Conservation (phyloP, 2,329 filamentous ascomycete genomes). For the Diplodia mutila region DNA sequence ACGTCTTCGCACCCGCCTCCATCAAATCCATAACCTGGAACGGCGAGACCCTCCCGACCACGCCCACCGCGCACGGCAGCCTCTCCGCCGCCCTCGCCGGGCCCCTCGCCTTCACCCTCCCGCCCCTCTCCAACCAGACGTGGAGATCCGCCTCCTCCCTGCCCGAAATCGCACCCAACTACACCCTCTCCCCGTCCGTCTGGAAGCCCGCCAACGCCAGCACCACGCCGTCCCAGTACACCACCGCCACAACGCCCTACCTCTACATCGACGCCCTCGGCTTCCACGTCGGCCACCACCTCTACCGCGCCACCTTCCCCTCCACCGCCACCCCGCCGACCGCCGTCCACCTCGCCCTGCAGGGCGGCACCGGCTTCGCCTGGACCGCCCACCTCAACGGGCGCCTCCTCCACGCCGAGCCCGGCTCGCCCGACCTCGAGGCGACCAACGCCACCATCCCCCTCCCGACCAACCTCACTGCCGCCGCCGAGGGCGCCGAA, state of each 20-base stretch:
- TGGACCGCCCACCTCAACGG: slow-evolving; percentile 63
- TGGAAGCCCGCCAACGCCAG: slow-evolving; percentile 49
- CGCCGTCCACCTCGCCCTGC: slow-evolving; percentile 56
- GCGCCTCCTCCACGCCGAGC: slow-evolving; percentile 58
- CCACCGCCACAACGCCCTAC: slow-evolving; percentile 43
- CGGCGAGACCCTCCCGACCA: slow-evolving; percentile 37
- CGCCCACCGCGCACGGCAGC: slow-evolving; percentile 41
- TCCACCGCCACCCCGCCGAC: slow-evolving; percentile 36
- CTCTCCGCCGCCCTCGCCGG: slow-evolving; percentile 38
- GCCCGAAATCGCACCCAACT: slow-evolving; percentile 51
- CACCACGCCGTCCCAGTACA: slow-evolving; percentile 37
- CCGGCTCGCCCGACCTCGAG: slow-evolving; percentile 48
- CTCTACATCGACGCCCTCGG: slow-evolving; percentile 49
- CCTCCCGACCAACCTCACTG: slow-evolving; percentile 47
- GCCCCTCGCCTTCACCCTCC: slow-evolving; percentile 40
- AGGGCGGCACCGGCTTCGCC: slow-evolving; percentile 61
- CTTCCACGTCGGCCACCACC: slow-evolving; percentile 47
- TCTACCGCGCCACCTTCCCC: slow-evolving; percentile 48
- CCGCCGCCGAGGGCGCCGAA: slow-evolving; percentile 37
- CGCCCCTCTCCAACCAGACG: slow-evolving; percentile 39
- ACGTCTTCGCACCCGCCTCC: slow-evolving; percentile 42
- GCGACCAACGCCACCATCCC: slow-evolving; percentile 45
- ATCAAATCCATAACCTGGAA: slow-evolving; percentile 45
- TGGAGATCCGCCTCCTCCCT: slow-evolving; percentile 56
- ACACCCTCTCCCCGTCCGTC: slow-evolving; percentile 47